Conservation (phyloP, 2,329 filamentous ascomycete species). For the Diaporthe citrichinensis region DNA sequence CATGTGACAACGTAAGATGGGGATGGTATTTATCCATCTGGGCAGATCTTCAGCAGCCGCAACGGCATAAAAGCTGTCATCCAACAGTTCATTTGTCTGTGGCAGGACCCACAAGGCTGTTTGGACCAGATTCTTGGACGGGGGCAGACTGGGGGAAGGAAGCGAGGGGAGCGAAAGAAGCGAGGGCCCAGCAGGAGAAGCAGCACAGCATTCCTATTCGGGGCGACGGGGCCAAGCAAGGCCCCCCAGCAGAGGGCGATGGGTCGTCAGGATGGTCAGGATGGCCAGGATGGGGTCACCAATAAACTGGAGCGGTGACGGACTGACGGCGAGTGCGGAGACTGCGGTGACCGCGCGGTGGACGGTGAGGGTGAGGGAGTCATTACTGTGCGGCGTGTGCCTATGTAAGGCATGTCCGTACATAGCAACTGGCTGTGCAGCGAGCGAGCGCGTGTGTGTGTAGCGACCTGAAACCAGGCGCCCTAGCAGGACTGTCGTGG, state of each 20-base stretch:
- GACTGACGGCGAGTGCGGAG: slow-evolving; percentile 24
- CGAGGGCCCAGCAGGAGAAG: not conserved
- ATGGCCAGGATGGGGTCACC: slow-evolving; percentile 10
- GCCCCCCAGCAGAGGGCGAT: not conserved
- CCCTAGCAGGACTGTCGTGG: slow-evolving; percentile 29
- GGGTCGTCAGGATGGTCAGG: not conserved
- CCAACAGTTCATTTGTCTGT: slow-evolving; percentile 33
- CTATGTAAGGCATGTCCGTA: slow-evolving; percentile 11
- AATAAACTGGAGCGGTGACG: slow-evolving; percentile 19
- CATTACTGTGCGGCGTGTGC: not conserved
- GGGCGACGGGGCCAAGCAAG: not conserved
- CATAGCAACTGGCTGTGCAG: slow-evolving; percentile 31
- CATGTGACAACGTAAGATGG: slow-evolving; percentile 31
- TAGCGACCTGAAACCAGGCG: slow-evolving; percentile 24
- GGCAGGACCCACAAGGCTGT: slow-evolving; percentile 32
- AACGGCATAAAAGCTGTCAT: slow-evolving; percentile 30
- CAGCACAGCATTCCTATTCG: slow-evolving; percentile 17
- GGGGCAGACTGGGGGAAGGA: slow-evolving; percentile 4
- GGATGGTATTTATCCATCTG: slow-evolving; percentile 28
- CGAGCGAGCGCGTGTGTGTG: not conserved
- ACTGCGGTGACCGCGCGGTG: slow-evolving; percentile 20
- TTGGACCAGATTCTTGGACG: slow-evolving; percentile 27
- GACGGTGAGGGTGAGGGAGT: slow-evolving; percentile 4
- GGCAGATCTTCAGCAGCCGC: slow-evolving; percentile 26
- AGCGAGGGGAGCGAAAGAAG: slow-evolving; percentile 16